These are phyloP conservation scores for Fusarium dimerum DNA, from an alignment of 2,329 filamentous ascomycete species.

Conservation along the genomic window DNA sequence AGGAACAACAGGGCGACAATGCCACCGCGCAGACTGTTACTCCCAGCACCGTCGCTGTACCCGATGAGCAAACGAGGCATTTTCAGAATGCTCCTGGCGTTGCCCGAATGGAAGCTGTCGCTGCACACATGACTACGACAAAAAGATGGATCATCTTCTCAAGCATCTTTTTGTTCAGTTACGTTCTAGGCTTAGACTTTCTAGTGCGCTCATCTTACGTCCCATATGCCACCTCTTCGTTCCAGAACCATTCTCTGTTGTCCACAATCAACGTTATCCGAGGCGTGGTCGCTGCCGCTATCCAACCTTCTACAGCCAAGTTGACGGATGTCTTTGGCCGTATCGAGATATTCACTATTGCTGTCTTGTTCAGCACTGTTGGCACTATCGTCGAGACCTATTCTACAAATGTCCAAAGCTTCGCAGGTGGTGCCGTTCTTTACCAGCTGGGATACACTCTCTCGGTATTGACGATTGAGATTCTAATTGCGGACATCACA, in stretches of 20 bases:
- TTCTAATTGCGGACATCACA: slow-evolving; percentile 62
- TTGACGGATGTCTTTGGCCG: slow-evolving; percentile 65
- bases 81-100: slow-evolving; percentile 41
- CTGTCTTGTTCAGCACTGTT: slow-evolving; percentile 48
- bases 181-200: slow-evolving; percentile 60
- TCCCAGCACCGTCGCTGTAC: too few relatives aligned
- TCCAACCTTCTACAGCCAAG: slow-evolving; percentile 60
- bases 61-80: too few relatives aligned
- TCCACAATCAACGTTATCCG: slow-evolving; percentile 60
- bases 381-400: slow-evolving; percentile 57
- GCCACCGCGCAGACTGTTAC: too few relatives aligned
- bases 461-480: slow-evolving; percentile 59
- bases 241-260: slow-evolving; percentile 54
- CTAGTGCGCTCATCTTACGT: slow-evolving; percentile 54
- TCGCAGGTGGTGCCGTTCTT: slow-evolving; percentile 54
- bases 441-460: slow-evolving; percentile 62
- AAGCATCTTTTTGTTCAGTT: slow-evolving; percentile 60
- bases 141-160: slow-evolving; percentile 55
- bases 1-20: too few relatives aligned
- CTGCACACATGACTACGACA: slow-evolving; percentile 43
- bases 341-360: slow-evolving; percentile 52
- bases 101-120: slow-evolving; percentile 51
- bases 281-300: slow-evolving; percentile 60
- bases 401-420: slow-evolving; percentile 48
- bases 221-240: slow-evolving; percentile 55